Evolutionary conservation across 208 protist species (phyloP).

Genomic region (Leishmania mexicana): DNA sequence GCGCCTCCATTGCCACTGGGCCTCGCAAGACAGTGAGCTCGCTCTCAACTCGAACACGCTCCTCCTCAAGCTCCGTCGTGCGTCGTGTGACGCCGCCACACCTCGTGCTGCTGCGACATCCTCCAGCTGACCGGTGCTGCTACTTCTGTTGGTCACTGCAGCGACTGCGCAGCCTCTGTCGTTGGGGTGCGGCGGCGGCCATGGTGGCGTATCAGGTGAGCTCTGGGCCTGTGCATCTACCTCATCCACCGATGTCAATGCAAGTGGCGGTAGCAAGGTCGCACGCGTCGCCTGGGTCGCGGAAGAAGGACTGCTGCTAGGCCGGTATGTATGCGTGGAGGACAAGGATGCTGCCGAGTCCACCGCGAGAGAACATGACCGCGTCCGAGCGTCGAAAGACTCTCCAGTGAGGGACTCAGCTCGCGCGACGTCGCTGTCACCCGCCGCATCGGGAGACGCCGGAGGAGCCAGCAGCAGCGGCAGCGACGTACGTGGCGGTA

Average conservation of each 20-base stretch:
- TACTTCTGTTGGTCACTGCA: neutral
- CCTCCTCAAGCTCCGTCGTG: neutral
- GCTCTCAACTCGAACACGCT: neutral
- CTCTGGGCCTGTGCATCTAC: neutral
- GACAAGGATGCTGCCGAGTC: neutral
- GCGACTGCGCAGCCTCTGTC: neutral
- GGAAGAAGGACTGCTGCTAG: neutral
- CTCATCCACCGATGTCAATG: neutral
- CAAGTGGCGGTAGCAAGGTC: neutral
- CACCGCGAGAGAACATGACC: neutral
- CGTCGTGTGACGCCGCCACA: neutral
- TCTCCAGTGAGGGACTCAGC: neutral
- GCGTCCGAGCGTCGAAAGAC: neutral
- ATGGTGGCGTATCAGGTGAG: neutral
- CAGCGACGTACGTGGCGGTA: neutral
- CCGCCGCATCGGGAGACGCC: neutral
- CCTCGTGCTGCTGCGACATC: neutral
- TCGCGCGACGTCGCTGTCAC: neutral
- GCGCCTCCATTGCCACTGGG: neutral
- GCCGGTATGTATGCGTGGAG: conserved; percentile 5
- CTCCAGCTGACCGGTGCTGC: neutral
- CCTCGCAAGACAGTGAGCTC: neutral
- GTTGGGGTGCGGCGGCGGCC: neutral
- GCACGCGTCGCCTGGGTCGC: neutral
- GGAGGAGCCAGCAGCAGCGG: neutral